Conservation (phyloP, 257 asterid species). For the Nicotiana undulata region DNA sequence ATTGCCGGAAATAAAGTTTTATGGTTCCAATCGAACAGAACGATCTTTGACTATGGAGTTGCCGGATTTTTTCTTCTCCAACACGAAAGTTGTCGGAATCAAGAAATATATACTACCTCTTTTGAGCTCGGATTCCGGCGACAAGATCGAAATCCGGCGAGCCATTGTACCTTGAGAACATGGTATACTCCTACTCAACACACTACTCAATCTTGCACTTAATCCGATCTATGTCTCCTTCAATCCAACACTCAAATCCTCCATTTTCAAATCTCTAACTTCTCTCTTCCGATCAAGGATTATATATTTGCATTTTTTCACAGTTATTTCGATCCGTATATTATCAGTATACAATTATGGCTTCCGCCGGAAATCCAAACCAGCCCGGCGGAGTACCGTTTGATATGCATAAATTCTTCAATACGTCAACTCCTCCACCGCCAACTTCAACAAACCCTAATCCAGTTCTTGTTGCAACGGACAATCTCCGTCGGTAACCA, state of each 20-base stretch:
- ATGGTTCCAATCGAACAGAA: no score
- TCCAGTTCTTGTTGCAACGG: no score
- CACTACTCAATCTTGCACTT: background rate
- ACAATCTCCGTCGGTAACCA: no score
- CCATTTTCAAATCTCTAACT: background rate
- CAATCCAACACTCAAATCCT: background rate
- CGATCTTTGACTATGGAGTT: no score
- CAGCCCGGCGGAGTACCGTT: slow-evolving; percentile 68
- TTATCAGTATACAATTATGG: background rate
- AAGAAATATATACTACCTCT: slow-evolving; percentile 92
- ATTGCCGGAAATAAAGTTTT: no score
- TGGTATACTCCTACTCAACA: slow-evolving; percentile 37
- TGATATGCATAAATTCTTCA: slow-evolving; percentile 67
- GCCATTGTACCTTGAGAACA: slow-evolving; percentile 39
- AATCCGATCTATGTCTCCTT: background rate
- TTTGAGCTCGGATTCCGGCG: slow-evolving; percentile 76
- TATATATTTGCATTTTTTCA: no score
- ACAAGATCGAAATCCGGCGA: slow-evolving; percentile 58
- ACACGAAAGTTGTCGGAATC: slow-evolving; percentile 63
- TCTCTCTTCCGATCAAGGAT: background rate
- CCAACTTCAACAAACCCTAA: slow-evolving; percentile 24
- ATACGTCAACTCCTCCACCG: slow-evolving; percentile 19
- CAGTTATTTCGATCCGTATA: no score
- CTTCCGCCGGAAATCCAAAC: slow-evolving; percentile 72
- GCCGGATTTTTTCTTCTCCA: slow-evolving; percentile 34